Evolutionary conservation across 768 basidiomycete genomes (phyloP).

Genomic region (Mycena pura): DNA sequence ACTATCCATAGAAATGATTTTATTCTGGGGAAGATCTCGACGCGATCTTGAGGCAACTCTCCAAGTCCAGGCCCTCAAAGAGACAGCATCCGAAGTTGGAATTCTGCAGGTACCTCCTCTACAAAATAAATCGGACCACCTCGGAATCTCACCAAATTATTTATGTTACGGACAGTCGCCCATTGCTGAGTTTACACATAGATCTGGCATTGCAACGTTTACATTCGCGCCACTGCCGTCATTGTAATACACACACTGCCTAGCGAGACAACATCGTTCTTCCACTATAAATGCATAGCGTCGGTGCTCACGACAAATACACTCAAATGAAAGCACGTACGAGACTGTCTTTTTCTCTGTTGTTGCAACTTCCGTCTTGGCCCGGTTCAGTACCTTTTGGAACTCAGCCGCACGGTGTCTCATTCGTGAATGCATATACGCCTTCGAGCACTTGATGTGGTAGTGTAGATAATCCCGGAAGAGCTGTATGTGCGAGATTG

Average conservation of each 20-base stretch:
- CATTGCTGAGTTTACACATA: no score
- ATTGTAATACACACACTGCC: constrained; percentile 23
- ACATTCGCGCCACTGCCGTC: constrained; percentile 1
- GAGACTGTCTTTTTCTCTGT: constrained; percentile 91
- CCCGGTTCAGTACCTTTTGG: constrained; percentile 93
- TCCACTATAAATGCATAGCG: constrained; percentile 46
- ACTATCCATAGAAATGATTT: no score
- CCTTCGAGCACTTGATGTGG: constrained; percentile 98
- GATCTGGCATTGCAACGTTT: background rate
- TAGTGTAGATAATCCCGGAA: constrained; percentile 99
- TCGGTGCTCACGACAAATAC: background rate
- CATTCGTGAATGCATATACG: constrained; percentile 99
- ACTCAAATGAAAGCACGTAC: constrained; percentile 50
- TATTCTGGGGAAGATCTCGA: no score
- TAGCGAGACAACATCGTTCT: constrained; percentile 63
- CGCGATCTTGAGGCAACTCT: no score
- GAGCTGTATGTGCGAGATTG: constrained; percentile 93
- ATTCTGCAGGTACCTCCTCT: no score
- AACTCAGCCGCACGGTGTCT: constrained; percentile 93
- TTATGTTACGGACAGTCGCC: no score
- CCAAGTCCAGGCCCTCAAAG: no score
- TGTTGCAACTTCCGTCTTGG: constrained; percentile 88
- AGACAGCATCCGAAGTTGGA: no score
- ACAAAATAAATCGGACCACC: no score
- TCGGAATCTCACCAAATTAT: no score